phyloP scores from a whole-genome alignment of 768 basidiomycete species.

The Agaricus subrufescens region DNA sequence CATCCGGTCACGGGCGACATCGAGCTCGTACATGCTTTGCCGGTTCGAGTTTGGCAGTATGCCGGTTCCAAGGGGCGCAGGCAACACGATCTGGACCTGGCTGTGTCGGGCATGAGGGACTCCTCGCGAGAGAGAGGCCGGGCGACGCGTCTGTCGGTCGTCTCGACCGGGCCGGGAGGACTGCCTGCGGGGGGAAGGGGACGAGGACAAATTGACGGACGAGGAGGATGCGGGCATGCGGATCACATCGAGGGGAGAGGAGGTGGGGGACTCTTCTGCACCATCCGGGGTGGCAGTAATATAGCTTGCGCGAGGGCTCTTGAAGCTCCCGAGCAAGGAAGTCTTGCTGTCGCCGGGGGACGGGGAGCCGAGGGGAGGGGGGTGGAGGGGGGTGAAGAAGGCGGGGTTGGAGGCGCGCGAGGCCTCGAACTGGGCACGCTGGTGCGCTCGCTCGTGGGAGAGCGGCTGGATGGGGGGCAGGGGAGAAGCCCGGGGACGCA shows the following conservation, averaged over 20 bases:
- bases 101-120: constrained; percentile 58
- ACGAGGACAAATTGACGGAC: constrained; percentile 16
- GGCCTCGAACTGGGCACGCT: constrained; percentile 34
- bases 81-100: constrained; percentile 63
- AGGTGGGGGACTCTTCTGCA: constrained; percentile 4
- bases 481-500: constrained; percentile 32
- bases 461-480: constrained; percentile 65
- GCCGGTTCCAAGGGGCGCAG: constrained; percentile 53
- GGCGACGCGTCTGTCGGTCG: constrained; percentile 10
- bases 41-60: neutral
- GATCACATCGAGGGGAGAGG: constrained; percentile 14
- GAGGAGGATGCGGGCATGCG: constrained; percentile 26
- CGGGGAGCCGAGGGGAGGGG: constrained; percentile 8
- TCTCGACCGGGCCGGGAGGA: constrained; percentile 10
- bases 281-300: constrained; percentile 5
- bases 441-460: constrained; percentile 54
- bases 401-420: constrained; percentile 14
- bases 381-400: constrained; percentile 18
- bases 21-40: neutral
- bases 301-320: constrained; percentile 11
- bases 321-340: constrained; percentile 24
- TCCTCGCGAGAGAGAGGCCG: constrained; percentile 30
- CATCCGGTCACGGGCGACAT: constrained; percentile 11
- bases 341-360: constrained; percentile 25
- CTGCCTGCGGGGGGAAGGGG: constrained; percentile 11